Evolutionary conservation across 2,329 filamentous ascomycete genomes (phyloP).

Genomic region (Aspergillus floridensis): DNA sequence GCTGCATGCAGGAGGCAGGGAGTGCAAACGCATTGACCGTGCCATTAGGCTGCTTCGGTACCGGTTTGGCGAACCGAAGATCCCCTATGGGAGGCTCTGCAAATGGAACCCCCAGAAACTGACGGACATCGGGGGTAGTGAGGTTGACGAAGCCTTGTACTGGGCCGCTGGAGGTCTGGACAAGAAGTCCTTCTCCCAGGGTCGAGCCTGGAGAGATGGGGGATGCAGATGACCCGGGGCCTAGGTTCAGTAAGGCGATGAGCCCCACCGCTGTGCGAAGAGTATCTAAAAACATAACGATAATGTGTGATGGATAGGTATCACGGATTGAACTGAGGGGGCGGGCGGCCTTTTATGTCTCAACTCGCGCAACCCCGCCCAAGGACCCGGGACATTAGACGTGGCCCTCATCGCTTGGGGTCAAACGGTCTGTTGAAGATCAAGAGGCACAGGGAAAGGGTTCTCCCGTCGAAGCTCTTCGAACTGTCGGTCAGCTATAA

Average conservation of each 20-base stretch:
- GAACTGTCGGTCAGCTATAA: too few species aligned
- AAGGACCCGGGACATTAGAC: not conserved
- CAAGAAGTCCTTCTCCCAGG: not conserved
- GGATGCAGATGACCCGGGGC: not conserved
- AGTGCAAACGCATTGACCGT: slow-evolving; percentile 12
- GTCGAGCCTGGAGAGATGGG: not conserved
- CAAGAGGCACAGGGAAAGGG: not conserved
- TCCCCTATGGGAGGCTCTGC: slow-evolving; percentile 44
- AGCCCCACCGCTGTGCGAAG: not conserved
- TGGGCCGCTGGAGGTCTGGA: slow-evolving; percentile 17
- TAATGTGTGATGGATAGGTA: not conserved
- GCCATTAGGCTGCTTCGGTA: slow-evolving; percentile 20
- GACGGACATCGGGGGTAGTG: slow-evolving; percentile 13
- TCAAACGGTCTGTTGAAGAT: not conserved
- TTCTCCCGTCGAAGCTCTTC: not conserved
- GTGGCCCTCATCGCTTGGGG: not conserved
- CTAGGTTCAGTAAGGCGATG: not conserved
- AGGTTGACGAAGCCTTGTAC: slow-evolving; percentile 20
- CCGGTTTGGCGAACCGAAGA: slow-evolving; percentile 42
- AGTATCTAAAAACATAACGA: not conserved
- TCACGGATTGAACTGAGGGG: not conserved
- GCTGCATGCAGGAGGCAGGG: slow-evolving; percentile 12
- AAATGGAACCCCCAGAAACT: slow-evolving; percentile 49
- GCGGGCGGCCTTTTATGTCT: not conserved
- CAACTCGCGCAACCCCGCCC: not conserved